Percentiles rank a stretch among this genome's conserved stretches.
These are phyloP conservation scores for Lentithecium fluviatile DNA, from an alignment of 495 filamentous ascomycete species.

Conservation along the genomic window DNA sequence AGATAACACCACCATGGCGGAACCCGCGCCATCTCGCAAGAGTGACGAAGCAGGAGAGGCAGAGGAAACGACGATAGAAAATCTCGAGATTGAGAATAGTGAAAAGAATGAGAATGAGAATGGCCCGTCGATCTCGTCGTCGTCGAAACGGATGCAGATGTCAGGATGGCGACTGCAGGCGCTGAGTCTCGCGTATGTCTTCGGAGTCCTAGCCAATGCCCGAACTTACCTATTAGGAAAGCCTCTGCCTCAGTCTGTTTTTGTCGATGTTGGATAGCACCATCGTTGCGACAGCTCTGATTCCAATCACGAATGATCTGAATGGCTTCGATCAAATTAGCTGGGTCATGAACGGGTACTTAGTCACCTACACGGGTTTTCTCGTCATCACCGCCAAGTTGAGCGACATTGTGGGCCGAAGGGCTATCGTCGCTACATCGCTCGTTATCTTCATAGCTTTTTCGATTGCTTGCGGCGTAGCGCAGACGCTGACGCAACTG, in stretches of 20 bases:
- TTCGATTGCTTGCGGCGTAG: constrained; percentile 39
- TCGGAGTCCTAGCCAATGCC: too few species aligned
- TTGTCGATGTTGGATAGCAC: neutral
- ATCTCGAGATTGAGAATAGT: too few species aligned
- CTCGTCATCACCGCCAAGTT: too few species aligned
- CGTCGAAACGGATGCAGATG: too few species aligned
- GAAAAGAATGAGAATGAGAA: too few species aligned
- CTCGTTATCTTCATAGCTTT: constrained; percentile 33
- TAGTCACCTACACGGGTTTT: neutral
- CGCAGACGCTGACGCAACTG: constrained; percentile 27
- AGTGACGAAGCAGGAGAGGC: too few species aligned
- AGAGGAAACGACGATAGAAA: too few species aligned
- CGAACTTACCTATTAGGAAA: neutral
- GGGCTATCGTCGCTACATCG: neutral
- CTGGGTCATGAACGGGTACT: neutral
- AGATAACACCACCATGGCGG: too few species aligned
- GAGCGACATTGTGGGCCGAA: neutral
- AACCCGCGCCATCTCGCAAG: too few species aligned
- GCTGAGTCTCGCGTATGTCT: too few species aligned
- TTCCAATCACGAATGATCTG: neutral
- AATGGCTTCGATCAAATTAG: neutral
- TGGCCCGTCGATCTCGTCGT: too few species aligned
- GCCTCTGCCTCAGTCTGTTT: constrained; percentile 9
- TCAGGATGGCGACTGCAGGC: too few species aligned
- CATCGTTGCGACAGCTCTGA: constrained; percentile 1